These are phyloP conservation scores for Caloboletus firmus DNA, from an alignment of 1,284 basidiomycete species.

Conservation along the genomic window DNA sequence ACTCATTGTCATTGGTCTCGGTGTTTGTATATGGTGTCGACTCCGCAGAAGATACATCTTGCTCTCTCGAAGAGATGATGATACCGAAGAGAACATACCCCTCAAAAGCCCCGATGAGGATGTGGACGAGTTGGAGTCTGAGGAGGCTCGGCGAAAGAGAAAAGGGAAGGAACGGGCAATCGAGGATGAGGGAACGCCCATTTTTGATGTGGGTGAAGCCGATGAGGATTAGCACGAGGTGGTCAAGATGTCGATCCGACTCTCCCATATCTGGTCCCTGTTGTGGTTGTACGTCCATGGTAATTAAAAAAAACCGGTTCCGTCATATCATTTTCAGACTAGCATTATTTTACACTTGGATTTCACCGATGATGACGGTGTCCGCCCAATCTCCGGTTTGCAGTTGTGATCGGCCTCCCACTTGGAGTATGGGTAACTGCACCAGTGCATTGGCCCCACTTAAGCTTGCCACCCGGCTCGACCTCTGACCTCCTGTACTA, in stretches of 20 bases:
- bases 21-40: conserved; percentile 69
- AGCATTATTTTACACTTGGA: conserved; percentile 39
- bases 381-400: conserved; percentile 54
- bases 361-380: conserved; percentile 68
- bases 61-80: conserved; percentile 34
- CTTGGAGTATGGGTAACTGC: conserved; percentile 56
- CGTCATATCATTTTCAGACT: not conserved
- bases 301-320: not conserved
- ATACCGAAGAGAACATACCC: conserved; percentile 55
- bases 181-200: conserved; percentile 26
- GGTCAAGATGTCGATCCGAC: not conserved
- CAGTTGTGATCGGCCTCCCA: conserved; percentile 42
- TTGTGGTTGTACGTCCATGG: not conserved
- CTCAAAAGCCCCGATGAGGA: conserved; percentile 40
- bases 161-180: conserved; percentile 46
- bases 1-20: conserved; percentile 71
- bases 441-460: conserved; percentile 78
- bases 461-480: conserved; percentile 75
- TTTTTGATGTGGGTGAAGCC: conserved; percentile 52
- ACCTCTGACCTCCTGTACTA: conserved; percentile 84
- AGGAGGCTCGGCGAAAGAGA: conserved; percentile 27
- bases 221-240: conserved; percentile 35
- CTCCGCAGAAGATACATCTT: conserved; percentile 51
- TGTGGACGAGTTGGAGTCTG: conserved; percentile 36
- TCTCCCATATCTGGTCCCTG: not conserved